phyloP scores from a whole-genome alignment of 345 rosid genomes.

The Ceriops tagal region DNA sequence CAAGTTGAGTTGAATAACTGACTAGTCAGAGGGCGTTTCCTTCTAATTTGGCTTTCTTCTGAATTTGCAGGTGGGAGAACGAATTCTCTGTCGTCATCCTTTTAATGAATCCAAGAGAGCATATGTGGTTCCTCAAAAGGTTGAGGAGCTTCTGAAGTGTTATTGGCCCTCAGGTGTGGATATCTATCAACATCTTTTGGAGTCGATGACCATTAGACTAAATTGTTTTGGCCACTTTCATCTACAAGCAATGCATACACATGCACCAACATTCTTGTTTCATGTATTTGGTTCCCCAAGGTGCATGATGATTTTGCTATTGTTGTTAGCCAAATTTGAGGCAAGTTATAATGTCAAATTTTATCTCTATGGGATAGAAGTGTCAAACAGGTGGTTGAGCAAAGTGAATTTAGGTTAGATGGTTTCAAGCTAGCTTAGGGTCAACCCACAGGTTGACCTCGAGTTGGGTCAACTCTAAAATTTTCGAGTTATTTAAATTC shows the following conservation, averaged over 20 bases:
- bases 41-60: not conserved
- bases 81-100: constrained; percentile 90
- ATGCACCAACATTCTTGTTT: not conserved
- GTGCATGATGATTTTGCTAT: no score
- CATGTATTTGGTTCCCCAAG: not conserved
- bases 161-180: constrained; percentile 85
- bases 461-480: no score
- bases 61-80: constrained; percentile 65
- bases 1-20: not conserved
- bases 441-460: no score
- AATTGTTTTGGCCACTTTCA: not conserved
- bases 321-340: no score
- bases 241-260: not conserved
- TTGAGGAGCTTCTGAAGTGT: constrained; percentile 87
- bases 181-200: not conserved
- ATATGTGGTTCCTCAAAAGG: constrained; percentile 84
- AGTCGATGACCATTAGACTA: not conserved
- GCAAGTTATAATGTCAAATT: no score
- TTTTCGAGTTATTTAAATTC: no score
- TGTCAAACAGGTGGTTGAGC: no score
- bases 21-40: not conserved
- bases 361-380: no score
- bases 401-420: no score
- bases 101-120: constrained; percentile 96
- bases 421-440: no score